Base-by-base conservation (phyloP, 768 basidiomycete species). In the Agaricus bisporus region DNA sequence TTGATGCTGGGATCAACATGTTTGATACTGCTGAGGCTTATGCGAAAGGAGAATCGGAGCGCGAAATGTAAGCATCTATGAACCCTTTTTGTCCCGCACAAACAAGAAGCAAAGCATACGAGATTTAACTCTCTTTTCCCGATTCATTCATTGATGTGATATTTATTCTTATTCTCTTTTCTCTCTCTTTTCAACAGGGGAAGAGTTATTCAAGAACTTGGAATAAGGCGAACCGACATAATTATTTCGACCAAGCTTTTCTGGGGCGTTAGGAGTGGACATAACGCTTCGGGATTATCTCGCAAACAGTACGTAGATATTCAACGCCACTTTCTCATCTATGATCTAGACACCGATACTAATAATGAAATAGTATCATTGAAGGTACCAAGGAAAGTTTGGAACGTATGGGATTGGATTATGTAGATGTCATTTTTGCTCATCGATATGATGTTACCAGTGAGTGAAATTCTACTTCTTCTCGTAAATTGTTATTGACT, bases 211-310 rank as follows among this genome's bases (percentile, higher is more conserved):
- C 82, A 82, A 64, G 88, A 90, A 64, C 77, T 89, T 15, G 78
- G 79, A 7, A 71, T 83, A 59, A 76, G 80, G 35, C 77, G 88
- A 28, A 71, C 75, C 11, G 88, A 91, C 61, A 68, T 90, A 12
- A 75, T 92, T 48, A 73, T 92, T 61, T 80, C 84, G n/a, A 92
- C 90, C 53, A 91, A 91, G 66, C 56, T 91, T 38, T 91, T 82
- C 75, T 91, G 86, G 77, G 90, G 90, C 5, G 69, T 77, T 3
- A 69, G 80, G 50, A 63, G 65, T 22, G 85, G 82, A 41, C 83
- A 78, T 0, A 86, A 86, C 59, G 77, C 73, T 56, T 66, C 65
- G 48, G 82, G 82, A 20, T 66, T 83, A 9, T 80, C 79, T 3
- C 70, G 80, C 43, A 82, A 83, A 60, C 82, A 83, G 81, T 82